Conservation (phyloP, 805 yeast genomes). For the Hanseniaspora thailandica region DNA sequence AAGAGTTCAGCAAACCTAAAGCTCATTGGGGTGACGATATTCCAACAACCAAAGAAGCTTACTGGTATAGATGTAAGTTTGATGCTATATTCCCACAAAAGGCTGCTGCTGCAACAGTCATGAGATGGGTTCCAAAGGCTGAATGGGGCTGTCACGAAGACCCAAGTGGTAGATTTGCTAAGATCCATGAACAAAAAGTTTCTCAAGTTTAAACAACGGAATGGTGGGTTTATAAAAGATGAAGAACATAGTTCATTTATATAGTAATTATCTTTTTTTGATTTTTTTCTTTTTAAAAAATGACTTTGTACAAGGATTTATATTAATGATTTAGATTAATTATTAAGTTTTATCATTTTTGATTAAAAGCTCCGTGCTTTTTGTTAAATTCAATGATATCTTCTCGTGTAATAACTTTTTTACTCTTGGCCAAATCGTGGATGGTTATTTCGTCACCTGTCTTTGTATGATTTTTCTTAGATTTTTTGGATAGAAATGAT, state of each 20-base stretch:
- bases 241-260: no score
- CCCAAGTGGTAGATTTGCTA: constrained; percentile 95
- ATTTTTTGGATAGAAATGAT: not conserved
- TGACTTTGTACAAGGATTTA: no score
- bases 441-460: not conserved
- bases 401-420: constrained; percentile 10
- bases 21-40: constrained; percentile 92
- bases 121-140: constrained; percentile 99
- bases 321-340: no score
- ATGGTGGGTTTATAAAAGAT: no score
- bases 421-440: constrained; percentile 1
- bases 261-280: no score
- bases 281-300: no score
- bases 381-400: constrained; percentile 9
- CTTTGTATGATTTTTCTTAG: not conserved
- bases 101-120: constrained; percentile 91
- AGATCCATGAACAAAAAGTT: constrained; percentile 69
- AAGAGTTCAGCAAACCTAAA: constrained; percentile 79
- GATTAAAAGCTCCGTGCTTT: not conserved
- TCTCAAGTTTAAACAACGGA: constrained; percentile 18
- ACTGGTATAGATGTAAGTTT: constrained; percentile 95
- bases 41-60: constrained; percentile 97
- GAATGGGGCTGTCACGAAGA: constrained; percentile 99
- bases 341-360: no score
- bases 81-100: constrained; percentile 82